Percentiles rank a stretch among this genome's conserved stretches.
Conservation (phyloP, 2,329 filamentous ascomycete genomes). For the Corinectria fuckeliana region DNA sequence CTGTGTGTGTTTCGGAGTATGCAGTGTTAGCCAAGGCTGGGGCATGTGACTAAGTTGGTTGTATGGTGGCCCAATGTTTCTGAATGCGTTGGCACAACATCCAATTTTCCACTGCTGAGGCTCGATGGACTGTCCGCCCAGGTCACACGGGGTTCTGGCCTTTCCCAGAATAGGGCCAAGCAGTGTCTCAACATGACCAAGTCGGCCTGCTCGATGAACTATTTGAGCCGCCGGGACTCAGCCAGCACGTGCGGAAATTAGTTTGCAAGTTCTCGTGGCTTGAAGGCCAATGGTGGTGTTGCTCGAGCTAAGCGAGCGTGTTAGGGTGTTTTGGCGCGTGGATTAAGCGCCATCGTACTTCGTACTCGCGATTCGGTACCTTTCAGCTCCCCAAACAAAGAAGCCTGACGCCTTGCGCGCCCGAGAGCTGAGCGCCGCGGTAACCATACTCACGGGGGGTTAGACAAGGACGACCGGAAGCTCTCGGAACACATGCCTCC, state of each 20-base stretch:
- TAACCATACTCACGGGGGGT: not conserved
- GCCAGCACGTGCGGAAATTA: not conserved
- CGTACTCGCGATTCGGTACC: not conserved
- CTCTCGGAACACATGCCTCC: not conserved
- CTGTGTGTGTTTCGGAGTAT: conserved; percentile 1
- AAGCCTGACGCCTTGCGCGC: not conserved
- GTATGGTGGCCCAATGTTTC: conserved; percentile 1
- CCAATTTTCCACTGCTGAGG: not conserved
- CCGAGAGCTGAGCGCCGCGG: not conserved
- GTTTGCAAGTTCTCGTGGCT: not conserved
- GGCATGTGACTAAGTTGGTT: not conserved
- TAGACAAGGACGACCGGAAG: not conserved
- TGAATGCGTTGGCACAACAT: conserved; percentile 1
- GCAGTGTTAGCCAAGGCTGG: not conserved
- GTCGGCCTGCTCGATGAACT: not conserved
- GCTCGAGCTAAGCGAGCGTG: not conserved
- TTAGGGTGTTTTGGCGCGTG: not conserved
- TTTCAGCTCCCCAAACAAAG: not conserved
- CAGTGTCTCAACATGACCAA: not conserved
- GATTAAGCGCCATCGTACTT: not conserved
- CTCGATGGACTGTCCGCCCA: not conserved
- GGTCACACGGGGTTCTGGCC: not conserved
- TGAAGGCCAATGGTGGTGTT: not conserved
- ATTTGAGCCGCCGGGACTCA: not conserved
- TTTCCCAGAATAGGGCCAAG: not conserved